Base-by-base conservation (phyloP, 805 yeast genomes). In the Wickerhamiella hasegawae region DNA sequence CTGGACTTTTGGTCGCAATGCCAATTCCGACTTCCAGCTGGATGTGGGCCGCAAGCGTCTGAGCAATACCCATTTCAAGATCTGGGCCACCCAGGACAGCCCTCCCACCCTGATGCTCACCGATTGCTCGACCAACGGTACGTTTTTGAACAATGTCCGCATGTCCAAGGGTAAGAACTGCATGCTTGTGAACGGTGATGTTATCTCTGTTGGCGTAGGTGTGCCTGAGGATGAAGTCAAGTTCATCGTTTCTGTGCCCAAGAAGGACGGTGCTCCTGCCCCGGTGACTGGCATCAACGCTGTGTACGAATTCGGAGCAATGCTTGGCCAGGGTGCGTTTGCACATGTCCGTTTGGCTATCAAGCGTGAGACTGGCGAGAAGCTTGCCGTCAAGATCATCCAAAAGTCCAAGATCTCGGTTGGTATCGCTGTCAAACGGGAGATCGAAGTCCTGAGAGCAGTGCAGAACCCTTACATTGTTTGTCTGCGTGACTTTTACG, bases 321-420 rank as follows among this genome's bases (percentile, higher is more conserved):
- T 81, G 12, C 80, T 87, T 1, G 98, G 98, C 1, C 90, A 83
- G 47, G 98, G 98, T n/a, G 97, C 97, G 8, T 87, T 87, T 66
- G 97, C 97, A 4, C 79, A 85, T 1, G 98, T 90, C 20, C 77
- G 83, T 45, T 82, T 82, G 52, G 95, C 92, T 4, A 73, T 85
- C 1, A 90, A 84, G 49, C 68, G 96, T 41, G 57, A 71, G 5
- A 73, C 94, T 0, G 97, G 97, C 11, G 73, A 75, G 44, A 70
- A 87, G 4, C 84, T 63, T 54, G 98, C 98, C 0, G 93, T 82
- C 14, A 90, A 90, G 52, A 83, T 90, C 40, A 85, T 90, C 25
- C 74, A 77, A 36, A 74, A 85, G 47, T 65, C 82, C 37, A 82
- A 83, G 48, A 72, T 87, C 33, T 63, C 74, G 39, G 80, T 79